Evolutionary conservation across 495 filamentous ascomycete species (phyloP).

Genomic region (Amniculicola lignicola): DNA sequence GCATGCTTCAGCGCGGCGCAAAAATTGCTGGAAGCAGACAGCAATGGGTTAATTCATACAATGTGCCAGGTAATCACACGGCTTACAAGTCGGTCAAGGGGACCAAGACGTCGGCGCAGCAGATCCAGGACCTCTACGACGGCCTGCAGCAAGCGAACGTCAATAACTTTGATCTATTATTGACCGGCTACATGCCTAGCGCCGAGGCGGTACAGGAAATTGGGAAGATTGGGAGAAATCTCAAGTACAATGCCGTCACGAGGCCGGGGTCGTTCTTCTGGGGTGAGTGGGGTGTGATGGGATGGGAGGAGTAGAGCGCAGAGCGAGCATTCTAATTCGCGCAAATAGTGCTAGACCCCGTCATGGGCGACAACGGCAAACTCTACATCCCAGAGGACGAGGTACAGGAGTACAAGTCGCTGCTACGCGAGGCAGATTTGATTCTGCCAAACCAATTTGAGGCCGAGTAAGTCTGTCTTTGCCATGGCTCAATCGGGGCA

Average conservation of each 20-base stretch:
- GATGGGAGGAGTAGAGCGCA: background rate
- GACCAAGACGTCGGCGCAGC: conserved; percentile 69
- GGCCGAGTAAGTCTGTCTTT: conserved; percentile 69
- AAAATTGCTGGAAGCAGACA: conserved; percentile 1
- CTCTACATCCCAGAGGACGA: conserved; percentile 88
- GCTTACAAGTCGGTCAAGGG: conserved; percentile 86
- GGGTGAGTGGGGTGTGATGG: conserved; percentile 49
- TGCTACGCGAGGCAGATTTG: conserved; percentile 78
- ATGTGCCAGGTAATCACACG: conserved; percentile 77
- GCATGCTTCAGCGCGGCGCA: conserved; percentile 6
- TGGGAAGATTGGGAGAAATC: conserved; percentile 74
- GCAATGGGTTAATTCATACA: too few relatives aligned
- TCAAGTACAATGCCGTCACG: conserved; percentile 61
- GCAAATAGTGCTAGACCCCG: conserved; percentile 79
- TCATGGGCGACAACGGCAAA: conserved; percentile 93
- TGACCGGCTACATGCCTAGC: conserved; percentile 88
- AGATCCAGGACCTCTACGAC: conserved; percentile 80
- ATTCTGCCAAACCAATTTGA: conserved; percentile 97
- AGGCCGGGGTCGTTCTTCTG: conserved; percentile 85
- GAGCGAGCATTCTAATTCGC: too few relatives aligned
- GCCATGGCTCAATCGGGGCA: too few relatives aligned
- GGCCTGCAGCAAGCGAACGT: conserved; percentile 79
- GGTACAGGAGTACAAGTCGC: conserved; percentile 80
- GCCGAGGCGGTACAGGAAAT: conserved; percentile 79
- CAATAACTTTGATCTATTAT: conserved; percentile 83